Evolutionary conservation across 2,329 filamentous ascomycete genomes (phyloP), one percentile per base, ranked within the genome.

Genomic region (Chalara sp.): DNA sequence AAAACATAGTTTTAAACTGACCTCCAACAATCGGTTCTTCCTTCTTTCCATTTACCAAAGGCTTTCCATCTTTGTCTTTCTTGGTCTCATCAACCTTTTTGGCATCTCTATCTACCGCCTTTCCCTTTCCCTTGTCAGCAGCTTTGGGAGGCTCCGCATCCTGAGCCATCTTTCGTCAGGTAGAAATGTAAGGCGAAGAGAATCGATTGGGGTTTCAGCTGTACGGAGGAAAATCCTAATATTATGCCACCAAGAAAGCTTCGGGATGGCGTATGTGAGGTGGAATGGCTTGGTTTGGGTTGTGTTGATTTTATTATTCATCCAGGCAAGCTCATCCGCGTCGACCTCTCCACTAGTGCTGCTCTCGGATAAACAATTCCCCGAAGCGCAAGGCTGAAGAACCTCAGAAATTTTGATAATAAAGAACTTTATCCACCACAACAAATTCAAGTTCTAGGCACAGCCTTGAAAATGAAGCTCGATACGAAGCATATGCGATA

Each of bases 91-190:
- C 75, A 32, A 63, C 67, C 64, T 87, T 81, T 65, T 83, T 82
- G 54, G 80, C 75, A 63, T 81, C 80, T 53, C 59, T 60, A 53
- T 89, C 84, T 56, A 84, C 78, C 57, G 85, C 89, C 78, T 97
- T 99, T 68, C 83, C 92, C 79, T 99, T 99, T 73, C 90, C 91
- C 80, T 97, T 97, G 73, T 96, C 89, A 69, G 83, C 80, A 68
- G 86, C 76, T 72, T 87, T 88, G 70, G 87, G 79, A 78, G 85
- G 80, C 74, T 95, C 88, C 75, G 86, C 89, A 73, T 95, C 89
- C 78, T 95, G 88, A 74, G 91, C 91, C 93, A 97, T 96, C 73
- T 71, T 78, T n/a, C n/a, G 35, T 37, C n/a, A 37, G 8, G 35
- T 21, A 21, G 21, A 21, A 21, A 21, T 21, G 21, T 21, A 21